Base-by-base conservation (phyloP, 805 yeast genomes). In the Starmera dryadoides region DNA sequence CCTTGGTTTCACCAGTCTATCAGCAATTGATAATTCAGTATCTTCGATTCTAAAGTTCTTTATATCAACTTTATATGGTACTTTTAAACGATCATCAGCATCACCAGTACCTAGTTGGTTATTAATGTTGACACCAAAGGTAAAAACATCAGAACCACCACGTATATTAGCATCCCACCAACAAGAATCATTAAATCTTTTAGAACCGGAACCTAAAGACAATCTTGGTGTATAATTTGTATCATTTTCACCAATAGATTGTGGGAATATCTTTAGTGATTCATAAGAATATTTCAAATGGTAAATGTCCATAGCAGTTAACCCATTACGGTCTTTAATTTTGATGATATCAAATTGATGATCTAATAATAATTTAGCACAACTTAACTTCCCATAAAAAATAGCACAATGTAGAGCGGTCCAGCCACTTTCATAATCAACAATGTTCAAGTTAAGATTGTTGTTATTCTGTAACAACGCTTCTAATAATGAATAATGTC, bases 361-460 rank as follows among this genome's bases (percentile, higher is more conserved):
- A 21, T 56, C 55, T 9, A 75, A 39, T 9, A 78, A 46, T 7
- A 59, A 57, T 38, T 67, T 70, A 9, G 81, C 78, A 52, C 82
- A 72, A 16, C 70, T 52, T 32, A 81, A 60, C 39, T 81, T 67
- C 26, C 78, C 83, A 44, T 73, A 62, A 46, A 66, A 75, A 12
- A 84, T 62, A 4, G 87, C 76, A 43, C 78, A 73, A 57, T 89
- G 96, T 22, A 89, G 64, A 20, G 86, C 76, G 33, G 85, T 83
- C 82, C 94, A 88, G 2, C 86, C 83, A 53, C 76, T 86, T 58
- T 88, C 96, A 38, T 64, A 64, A 56, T 89, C 96, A 2, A 66
- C 59, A 0, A 71, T 50, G 3, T 60, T 48, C 2, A 69, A 47
- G 38, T 78, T 76, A 18, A 73, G 52, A 15, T 70, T 68, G 8